These are phyloP conservation scores for Chalciporus piperatus DNA, from an alignment of 768 basidiomycete species.

Conservation along the genomic window DNA sequence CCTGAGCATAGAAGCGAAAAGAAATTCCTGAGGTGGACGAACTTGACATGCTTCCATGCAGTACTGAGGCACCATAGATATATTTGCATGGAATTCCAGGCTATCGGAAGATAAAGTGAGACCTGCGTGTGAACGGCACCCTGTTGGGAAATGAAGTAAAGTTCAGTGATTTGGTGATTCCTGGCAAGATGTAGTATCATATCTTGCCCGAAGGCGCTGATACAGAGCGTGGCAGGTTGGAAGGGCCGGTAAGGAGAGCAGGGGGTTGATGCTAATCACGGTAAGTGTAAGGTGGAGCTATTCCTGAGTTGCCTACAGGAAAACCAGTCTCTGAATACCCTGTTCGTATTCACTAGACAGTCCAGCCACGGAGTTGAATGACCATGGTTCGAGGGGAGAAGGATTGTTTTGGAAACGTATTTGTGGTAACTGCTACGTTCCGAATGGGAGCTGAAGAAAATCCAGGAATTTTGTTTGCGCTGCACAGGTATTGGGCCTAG, in stretches of 20 bases:
- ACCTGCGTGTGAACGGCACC: slow-evolving; percentile 16
- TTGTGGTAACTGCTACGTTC: slow-evolving; percentile 2
- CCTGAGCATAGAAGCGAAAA: slow-evolving; percentile 26
- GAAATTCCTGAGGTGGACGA: slow-evolving; percentile 21
- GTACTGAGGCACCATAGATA: slow-evolving; percentile 15
- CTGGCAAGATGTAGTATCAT: neutral
- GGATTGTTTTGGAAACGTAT: slow-evolving; percentile 7
- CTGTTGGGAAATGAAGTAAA: slow-evolving; percentile 9
- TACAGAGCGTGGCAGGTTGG: neutral
- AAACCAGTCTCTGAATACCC: neutral
- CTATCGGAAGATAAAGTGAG: slow-evolving; percentile 11
- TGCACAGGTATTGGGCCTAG: slow-evolving; percentile 22
- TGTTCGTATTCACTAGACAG: slow-evolving; percentile 1
- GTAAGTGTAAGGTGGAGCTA: too few relatives aligned
- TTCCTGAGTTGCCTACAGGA: too few relatives aligned
- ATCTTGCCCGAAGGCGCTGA: neutral
- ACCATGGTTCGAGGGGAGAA: neutral
- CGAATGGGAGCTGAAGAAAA: neutral
- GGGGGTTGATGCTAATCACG: too few relatives aligned
- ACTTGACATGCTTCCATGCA: slow-evolving; percentile 18
- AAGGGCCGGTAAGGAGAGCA: too few relatives aligned
- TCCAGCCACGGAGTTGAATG: slow-evolving; percentile 1
- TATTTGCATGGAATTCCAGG: slow-evolving; percentile 13
- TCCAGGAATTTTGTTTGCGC: neutral
- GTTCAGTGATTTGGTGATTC: slow-evolving; percentile 17